Conservation (phyloP, 345 rosid species). For the Rhizophora apiculata region DNA sequence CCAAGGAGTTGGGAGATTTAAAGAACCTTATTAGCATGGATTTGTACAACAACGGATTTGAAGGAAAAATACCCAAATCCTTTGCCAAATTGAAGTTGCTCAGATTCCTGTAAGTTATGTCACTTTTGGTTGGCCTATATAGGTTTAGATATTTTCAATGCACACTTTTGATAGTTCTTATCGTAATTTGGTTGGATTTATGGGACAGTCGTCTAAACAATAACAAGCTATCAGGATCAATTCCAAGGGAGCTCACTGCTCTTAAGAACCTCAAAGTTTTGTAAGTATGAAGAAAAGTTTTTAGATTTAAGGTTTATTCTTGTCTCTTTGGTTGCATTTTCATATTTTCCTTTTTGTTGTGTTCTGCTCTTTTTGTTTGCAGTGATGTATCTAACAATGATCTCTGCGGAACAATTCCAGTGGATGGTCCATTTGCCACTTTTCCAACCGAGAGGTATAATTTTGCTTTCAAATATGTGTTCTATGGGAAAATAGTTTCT, state of each 20-base stretch:
- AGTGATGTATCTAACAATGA: slow-evolving; percentile 66
- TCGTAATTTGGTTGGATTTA: slow-evolving; percentile 13
- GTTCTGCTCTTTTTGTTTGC: slow-evolving; percentile 19
- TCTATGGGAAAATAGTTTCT: neutral
- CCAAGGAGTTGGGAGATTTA: slow-evolving; percentile 56
- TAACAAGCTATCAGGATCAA: slow-evolving; percentile 59
- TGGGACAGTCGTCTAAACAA: slow-evolving; percentile 53
- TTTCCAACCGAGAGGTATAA: slow-evolving; percentile 56
- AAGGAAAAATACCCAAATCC: slow-evolving; percentile 58
- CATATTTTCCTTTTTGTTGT: neutral
- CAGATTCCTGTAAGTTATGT: slow-evolving; percentile 55
- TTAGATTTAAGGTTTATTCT: neutral
- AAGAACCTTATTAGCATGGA: slow-evolving; percentile 60
- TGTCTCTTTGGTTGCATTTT: neutral
- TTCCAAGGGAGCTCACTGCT: slow-evolving; percentile 60
- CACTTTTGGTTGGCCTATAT: neutral
- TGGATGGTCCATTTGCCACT: slow-evolving; percentile 59
- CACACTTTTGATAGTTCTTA: neutral
- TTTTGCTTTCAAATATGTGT: neutral
- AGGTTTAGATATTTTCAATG: neutral
- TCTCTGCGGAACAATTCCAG: slow-evolving; percentile 72
- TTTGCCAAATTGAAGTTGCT: slow-evolving; percentile 58
- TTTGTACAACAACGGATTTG: slow-evolving; percentile 50
- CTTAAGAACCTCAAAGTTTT: slow-evolving; percentile 56
- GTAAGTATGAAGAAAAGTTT: slow-evolving; percentile 38